phyloP scores from a whole-genome alignment of 1,139 yeast species.

The Candida neerlandica region DNA sequence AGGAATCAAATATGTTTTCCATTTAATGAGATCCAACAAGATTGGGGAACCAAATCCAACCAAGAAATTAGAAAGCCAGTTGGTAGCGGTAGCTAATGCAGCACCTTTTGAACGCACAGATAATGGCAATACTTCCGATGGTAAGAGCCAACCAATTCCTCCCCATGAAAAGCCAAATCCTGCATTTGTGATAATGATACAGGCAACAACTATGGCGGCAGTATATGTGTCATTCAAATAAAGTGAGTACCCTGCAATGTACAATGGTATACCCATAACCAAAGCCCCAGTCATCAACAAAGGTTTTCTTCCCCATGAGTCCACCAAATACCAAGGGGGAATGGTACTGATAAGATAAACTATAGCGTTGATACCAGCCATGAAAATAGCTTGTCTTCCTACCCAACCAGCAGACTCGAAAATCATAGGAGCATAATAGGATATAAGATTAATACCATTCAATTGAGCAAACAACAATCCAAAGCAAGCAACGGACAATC shows the following conservation, averaged over 20 bases:
- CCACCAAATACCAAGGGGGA: constrained; percentile 83
- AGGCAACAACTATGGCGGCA: constrained; percentile 69
- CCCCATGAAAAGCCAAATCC: constrained; percentile 93
- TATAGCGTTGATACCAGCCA: constrained; percentile 89
- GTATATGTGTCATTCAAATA: constrained; percentile 61
- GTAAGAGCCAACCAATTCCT: constrained; percentile 90
- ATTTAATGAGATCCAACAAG: constrained; percentile 70
- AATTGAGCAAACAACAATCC: constrained; percentile 91
- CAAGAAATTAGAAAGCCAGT: constrained; percentile 92
- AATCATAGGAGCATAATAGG: constrained; percentile 91
- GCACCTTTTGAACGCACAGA: constrained; percentile 92
- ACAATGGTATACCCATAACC: constrained; percentile 73
- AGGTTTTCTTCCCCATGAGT: constrained; percentile 84
- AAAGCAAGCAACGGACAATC: constrained; percentile 88
- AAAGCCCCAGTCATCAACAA: constrained; percentile 76
- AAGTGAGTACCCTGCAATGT: constrained; percentile 67
- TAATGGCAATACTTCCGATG: constrained; percentile 83
- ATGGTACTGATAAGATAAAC: constrained; percentile 75
- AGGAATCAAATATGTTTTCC: constrained; percentile 83
- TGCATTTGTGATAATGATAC: constrained; percentile 79
- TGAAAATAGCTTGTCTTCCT: constrained; percentile 82
- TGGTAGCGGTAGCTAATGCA: constrained; percentile 86
- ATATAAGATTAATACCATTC: constrained; percentile 89
- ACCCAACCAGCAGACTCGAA: constrained; percentile 96
- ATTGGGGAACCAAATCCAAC: constrained; percentile 93